Evolutionary conservation across 2,329 filamentous ascomycete genomes (phyloP).

Genomic region (Phialophora macrospora): DNA sequence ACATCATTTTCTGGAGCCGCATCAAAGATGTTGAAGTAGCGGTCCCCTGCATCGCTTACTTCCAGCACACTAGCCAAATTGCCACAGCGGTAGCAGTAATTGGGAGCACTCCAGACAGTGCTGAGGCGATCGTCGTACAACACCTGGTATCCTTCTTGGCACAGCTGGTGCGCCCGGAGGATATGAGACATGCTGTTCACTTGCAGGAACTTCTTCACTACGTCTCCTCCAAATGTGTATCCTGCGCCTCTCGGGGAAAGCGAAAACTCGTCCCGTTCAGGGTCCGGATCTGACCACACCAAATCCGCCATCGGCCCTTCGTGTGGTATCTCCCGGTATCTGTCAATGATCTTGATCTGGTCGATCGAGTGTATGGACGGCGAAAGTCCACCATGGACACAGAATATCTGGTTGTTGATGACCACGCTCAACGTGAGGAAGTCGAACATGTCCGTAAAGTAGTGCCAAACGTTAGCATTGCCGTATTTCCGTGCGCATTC

Average conservation of each 20-base stretch:
- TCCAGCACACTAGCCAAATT: constrained; percentile 97
- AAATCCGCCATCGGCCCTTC: constrained; percentile 99
- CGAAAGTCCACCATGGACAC: constrained; percentile 89
- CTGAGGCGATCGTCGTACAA: constrained; percentile 92
- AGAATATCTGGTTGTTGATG: constrained; percentile 99
- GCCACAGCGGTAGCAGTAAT: constrained; percentile 93
- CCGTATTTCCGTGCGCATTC: constrained; percentile 98
- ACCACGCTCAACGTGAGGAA: constrained; percentile 95
- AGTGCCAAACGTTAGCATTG: constrained; percentile 98
- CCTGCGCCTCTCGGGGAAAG: constrained; percentile 90
- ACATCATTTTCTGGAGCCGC: constrained; percentile 94
- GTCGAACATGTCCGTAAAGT: constrained; percentile 99
- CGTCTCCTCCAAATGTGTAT: constrained; percentile 96
- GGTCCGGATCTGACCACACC: constrained; percentile 97
- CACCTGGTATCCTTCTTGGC: constrained; percentile 96
- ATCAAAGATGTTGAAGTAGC: constrained; percentile 97
- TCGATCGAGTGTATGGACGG: constrained; percentile 97
- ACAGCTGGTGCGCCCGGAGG: constrained; percentile 94
- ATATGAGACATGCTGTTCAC: constrained; percentile 99
- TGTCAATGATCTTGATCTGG: constrained; percentile 99
- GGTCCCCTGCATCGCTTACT: constrained; percentile 88
- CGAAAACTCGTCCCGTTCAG: constrained; percentile 96
- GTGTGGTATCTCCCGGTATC: constrained; percentile 97
- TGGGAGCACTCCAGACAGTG: constrained; percentile 97
- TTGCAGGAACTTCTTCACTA: constrained; percentile 96